A percentile compares a stretch with the other conserved stretches of the same genome.
Evolutionary conservation across 768 basidiomycete species (phyloP).

Genomic region (Agaricus subrufescens): DNA sequence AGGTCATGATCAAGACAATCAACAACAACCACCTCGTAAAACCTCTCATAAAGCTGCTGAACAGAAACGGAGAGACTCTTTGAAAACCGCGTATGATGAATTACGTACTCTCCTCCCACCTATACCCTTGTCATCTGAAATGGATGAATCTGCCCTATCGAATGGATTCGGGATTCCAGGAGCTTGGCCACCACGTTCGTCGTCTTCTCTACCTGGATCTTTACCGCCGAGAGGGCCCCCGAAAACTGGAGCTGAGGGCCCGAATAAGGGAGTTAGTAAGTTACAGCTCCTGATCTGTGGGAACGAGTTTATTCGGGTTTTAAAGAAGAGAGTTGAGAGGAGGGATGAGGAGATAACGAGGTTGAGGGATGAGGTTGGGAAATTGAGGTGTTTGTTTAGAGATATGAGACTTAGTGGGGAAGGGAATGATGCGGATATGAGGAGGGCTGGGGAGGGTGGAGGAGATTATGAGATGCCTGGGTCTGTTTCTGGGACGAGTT

Average conservation of each 20-base stretch:
- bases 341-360: conserved; percentile 73
- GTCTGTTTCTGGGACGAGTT: conserved; percentile 17
- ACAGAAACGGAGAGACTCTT: conserved; percentile 93
- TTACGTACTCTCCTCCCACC: conserved; percentile 81
- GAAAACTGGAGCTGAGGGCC: conserved; percentile 81
- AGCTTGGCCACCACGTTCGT: conserved; percentile 16
- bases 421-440: conserved; percentile 14
- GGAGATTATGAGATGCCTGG: conserved; percentile 11
- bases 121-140: conserved; percentile 77
- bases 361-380: conserved; percentile 61
- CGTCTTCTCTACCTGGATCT: conserved; percentile 72
- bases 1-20: neutral
- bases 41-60: conserved; percentile 95
- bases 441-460: conserved; percentile 29
- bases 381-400: conserved; percentile 41
- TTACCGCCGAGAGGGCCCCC: conserved; percentile 89
- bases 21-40: conserved; percentile 38
- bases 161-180: conserved; percentile 10
- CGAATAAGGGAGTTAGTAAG: conserved; percentile 93
- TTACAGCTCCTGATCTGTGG: conserved; percentile 86
- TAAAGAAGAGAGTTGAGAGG: conserved; percentile 74
- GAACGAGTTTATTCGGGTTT: conserved; percentile 78
- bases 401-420: conserved; percentile 25
- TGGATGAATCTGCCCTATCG: conserved; percentile 19
- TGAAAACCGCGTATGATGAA: conserved; percentile 92